Percentiles rank a stretch among this genome's conserved stretches.
Evolutionary conservation across 345 rosid species (phyloP).

Genomic region (Odontarrhena argentea): DNA sequence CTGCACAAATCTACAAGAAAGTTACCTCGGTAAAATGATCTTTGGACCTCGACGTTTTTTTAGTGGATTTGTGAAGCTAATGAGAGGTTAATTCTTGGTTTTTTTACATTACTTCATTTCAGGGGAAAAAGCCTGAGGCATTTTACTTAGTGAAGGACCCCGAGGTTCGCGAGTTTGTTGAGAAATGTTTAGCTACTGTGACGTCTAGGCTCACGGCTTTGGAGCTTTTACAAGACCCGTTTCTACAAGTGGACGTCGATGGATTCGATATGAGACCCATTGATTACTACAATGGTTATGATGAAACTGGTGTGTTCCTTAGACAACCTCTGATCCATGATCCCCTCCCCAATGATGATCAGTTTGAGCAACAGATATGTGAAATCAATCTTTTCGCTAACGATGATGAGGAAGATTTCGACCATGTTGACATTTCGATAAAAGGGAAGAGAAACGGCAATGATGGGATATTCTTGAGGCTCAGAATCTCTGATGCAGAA

Average conservation of each 20-base stretch:
- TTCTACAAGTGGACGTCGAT: slow-evolving; percentile 60
- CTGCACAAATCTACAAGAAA: slow-evolving; percentile 99
- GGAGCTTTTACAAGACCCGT: slow-evolving; percentile 83
- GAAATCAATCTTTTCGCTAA: slow-evolving; percentile 62
- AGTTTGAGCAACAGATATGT: slow-evolving; percentile 46
- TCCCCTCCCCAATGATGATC: slow-evolving; percentile 44
- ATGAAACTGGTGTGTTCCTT: slow-evolving; percentile 46
- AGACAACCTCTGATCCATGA: slow-evolving; percentile 56
- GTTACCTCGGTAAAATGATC: slow-evolving; percentile 71
- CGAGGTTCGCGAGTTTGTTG: slow-evolving; percentile 81
- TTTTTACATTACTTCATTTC: slow-evolving; percentile 23
- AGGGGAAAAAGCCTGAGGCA: slow-evolving; percentile 93
- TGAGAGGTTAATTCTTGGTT: slow-evolving; percentile 26
- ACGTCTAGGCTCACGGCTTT: slow-evolving; percentile 75
- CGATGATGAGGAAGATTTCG: slow-evolving; percentile 57
- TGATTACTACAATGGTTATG: slow-evolving; percentile 50
- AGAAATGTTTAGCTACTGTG: slow-evolving; percentile 89
- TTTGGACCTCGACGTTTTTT: not conserved
- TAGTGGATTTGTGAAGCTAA: not conserved
- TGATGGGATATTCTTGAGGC: slow-evolving; percentile 79
- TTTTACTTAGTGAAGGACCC: slow-evolving; percentile 76
- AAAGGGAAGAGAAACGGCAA: slow-evolving; percentile 72
- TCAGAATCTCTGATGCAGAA: slow-evolving; percentile 82
- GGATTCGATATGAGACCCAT: slow-evolving; percentile 46
- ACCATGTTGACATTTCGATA: slow-evolving; percentile 64